phyloP scores from a whole-genome alignment of 352 stramenopile genomes.

The Globisporangium recalcitrans region DNA sequence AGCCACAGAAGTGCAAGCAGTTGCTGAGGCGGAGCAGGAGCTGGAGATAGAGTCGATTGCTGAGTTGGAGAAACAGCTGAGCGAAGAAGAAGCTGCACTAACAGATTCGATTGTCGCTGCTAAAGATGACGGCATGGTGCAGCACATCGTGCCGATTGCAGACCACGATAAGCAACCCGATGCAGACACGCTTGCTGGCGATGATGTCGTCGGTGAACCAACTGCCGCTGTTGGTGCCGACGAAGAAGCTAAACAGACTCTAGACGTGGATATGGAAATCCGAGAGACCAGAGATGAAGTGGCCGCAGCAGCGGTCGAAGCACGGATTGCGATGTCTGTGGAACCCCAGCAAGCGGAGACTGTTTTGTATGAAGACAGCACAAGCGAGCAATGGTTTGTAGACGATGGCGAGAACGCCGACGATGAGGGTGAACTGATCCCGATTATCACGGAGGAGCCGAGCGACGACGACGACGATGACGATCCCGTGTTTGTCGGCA shows the following conservation, averaged over 20 bases:
- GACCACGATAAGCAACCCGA: not conserved
- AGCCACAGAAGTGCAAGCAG: not conserved
- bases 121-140: not conserved
- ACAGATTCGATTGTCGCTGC: not conserved
- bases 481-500: slow-evolving; percentile 12
- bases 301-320: not conserved
- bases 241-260: not conserved
- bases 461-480: slow-evolving; percentile 15
- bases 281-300: not conserved
- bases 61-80: not conserved
- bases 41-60: not conserved
- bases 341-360: not conserved
- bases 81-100: not conserved
- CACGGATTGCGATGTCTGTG: no score
- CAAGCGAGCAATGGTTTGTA: slow-evolving; percentile 16
- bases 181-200: not conserved
- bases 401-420: slow-evolving; percentile 12
- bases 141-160: not conserved
- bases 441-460: slow-evolving; percentile 2
- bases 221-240: not conserved
- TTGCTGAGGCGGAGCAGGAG: slow-evolving; percentile 1
- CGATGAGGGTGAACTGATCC: slow-evolving; percentile 11
- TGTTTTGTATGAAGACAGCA: not conserved
- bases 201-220: no score
- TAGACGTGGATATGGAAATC: not conserved